Evolutionary conservation across 106 monocot genomes (phyloP), one percentile per base, ranked within the genome.

Genomic region (Platanthera zijinensis): DNA sequence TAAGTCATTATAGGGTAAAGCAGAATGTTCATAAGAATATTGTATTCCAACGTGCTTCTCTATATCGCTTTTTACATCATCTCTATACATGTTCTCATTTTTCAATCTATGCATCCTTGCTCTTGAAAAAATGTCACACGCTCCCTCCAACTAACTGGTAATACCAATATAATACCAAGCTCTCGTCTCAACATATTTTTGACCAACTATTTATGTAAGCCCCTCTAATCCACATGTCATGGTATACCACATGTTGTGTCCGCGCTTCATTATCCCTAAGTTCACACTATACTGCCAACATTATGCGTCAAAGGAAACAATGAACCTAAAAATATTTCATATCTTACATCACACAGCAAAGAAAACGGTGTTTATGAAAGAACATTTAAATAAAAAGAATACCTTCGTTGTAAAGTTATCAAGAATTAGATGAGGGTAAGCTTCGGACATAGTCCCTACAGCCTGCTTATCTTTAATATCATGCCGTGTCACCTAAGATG

Each of bases 391-490:
- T 7, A 74, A 6, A 46, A 52, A 47, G 5, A 25, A 15, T 85
- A 99, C 99, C 87, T 94, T 86, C 3, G 81, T 90, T 53, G 85
- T 77, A 76, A 99, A 99, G 47, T 92, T 95, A 19, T 99, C 82
- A 75, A 99, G 78, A 81, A 99, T 86, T 75, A 99, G 75, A 71
- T 86, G 99, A 5, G 99, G 99, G 70, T 99, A 99, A 64, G 87
- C 99, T 80, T 99, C 92, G 45, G 99, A 90, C 85, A 99, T 94
- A 53, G 88, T 99, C 74, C 99, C 94, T 47, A 99, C 76, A 14
- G 87, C 81, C 69, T 99, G 94, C 74, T 92, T 95, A 70, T 99
- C 99, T 75, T 99, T 92, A 52, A 95, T 95, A 74, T 92, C 94
- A 80, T 99, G 99, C 50, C 99, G 86, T 51, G 94, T 95, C 52